Evolutionary conservation across 2,329 filamentous ascomycete species (phyloP).

Genomic region (Onygena corvina): DNA sequence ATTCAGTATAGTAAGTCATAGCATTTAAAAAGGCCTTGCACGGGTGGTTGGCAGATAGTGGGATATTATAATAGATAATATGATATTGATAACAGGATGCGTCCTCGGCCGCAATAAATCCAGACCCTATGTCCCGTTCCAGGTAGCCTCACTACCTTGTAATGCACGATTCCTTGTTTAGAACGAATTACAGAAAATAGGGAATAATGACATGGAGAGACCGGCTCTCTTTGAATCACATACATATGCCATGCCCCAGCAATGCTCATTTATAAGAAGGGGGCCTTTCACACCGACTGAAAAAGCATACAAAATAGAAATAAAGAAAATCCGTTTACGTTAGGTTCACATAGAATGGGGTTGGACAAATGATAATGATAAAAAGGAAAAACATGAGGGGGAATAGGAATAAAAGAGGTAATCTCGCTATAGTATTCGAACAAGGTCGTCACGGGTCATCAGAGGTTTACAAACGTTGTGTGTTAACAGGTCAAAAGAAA

Average conservation of each 20-base stretch:
- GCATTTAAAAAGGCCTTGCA: too few species aligned
- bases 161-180: slow-evolving; percentile 3
- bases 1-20: too few species aligned
- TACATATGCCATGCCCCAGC: slow-evolving; percentile 3
- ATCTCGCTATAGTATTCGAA: slow-evolving; percentile 6
- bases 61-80: background rate
- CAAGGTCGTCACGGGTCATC: slow-evolving; percentile 5
- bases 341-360: background rate
- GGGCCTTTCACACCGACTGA: background rate
- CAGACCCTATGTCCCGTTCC: background rate
- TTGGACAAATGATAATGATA: background rate
- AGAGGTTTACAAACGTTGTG: background rate
- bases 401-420: background rate
- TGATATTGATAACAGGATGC: background rate
- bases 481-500: background rate
- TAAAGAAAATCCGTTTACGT: background rate
- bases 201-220: background rate
- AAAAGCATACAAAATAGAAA: background rate
- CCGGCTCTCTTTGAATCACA: slow-evolving; percentile 4
- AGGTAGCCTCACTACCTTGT: background rate
- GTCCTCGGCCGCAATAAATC: slow-evolving; percentile 2
- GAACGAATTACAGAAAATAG: background rate
- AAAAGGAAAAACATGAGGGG: too few species aligned
- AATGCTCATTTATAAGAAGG: background rate
- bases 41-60: too few species aligned